phyloP scores from a whole-genome alignment of 2,329 filamentous ascomycete species.

The Byssochlamys sp. region DNA sequence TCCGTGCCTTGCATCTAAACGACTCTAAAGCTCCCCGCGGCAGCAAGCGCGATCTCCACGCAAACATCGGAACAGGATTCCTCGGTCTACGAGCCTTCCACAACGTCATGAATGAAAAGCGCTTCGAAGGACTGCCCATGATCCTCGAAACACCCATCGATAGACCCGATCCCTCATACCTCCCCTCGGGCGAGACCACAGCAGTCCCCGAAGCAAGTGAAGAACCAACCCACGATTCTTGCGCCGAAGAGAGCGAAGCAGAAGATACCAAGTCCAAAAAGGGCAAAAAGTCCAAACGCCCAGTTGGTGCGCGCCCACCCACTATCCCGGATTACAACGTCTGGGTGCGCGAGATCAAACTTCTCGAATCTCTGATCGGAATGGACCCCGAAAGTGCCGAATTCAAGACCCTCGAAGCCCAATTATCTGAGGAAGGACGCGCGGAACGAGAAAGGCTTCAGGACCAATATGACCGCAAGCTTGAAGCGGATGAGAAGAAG shows the following conservation, averaged over 20 bases:
- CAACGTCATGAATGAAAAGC: slow-evolving; percentile 72
- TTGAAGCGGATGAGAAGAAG: slow-evolving; percentile 48
- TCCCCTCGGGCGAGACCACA: slow-evolving; percentile 3
- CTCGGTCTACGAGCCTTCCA: slow-evolving; percentile 84
- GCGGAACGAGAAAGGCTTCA: slow-evolving; percentile 65
- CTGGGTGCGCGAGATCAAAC: slow-evolving; percentile 90
- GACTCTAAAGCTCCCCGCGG: slow-evolving; percentile 84
- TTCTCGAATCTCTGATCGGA: slow-evolving; percentile 77
- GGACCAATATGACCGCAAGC: slow-evolving; percentile 69
- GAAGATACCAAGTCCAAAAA: slow-evolving; percentile 14
- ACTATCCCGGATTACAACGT: slow-evolving; percentile 66
- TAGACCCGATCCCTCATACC: slow-evolving; percentile 42
- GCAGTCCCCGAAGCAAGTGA: neutral
- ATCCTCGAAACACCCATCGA: slow-evolving; percentile 95
- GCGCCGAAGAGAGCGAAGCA: slow-evolving; percentile 10
- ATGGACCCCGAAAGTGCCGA: slow-evolving; percentile 68
- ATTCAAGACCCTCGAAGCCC: slow-evolving; percentile 56
- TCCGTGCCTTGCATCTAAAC: slow-evolving; percentile 83
- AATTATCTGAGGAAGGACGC: slow-evolving; percentile 58
- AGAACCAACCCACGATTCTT: slow-evolving; percentile 3
- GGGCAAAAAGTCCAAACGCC: slow-evolving; percentile 13
- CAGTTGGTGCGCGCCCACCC: slow-evolving; percentile 10
- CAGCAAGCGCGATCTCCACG: slow-evolving; percentile 79
- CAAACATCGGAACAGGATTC: slow-evolving; percentile 93
- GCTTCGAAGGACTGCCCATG: slow-evolving; percentile 73